Percentiles rank a stretch among this genome's conserved stretches.
Evolutionary conservation across 225 moss, liverwort and hornwort genomes (phyloP).

Genomic region (Lunularia cruciata): DNA sequence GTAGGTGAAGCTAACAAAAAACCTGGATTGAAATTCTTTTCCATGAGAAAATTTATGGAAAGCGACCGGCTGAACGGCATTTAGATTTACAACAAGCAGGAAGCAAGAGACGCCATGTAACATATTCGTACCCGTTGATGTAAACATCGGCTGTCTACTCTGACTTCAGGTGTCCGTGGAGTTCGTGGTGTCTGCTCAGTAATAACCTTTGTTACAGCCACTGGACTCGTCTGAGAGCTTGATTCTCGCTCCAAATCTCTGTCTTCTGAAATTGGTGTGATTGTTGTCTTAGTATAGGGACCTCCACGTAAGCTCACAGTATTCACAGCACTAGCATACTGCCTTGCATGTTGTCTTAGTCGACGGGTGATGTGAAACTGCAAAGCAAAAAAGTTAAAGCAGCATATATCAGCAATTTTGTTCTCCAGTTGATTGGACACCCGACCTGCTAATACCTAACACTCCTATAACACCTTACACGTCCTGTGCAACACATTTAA

Average conservation of each 20-base stretch:
- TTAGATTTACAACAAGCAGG: no score
- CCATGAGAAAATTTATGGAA: no score
- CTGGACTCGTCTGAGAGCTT: slow-evolving; percentile 14
- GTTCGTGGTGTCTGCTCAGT: slow-evolving; percentile 9
- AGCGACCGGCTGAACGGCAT: no score
- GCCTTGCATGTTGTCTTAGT: slow-evolving; percentile 71
- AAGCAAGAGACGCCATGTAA: no score
- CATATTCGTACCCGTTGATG: slow-evolving; percentile 39
- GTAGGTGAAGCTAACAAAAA: no score
- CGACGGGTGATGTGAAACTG: slow-evolving; percentile 89
- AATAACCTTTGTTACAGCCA: neutral
- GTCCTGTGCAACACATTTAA: neutral
- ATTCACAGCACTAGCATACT: slow-evolving; percentile 36
- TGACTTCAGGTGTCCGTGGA: neutral
- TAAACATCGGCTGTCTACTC: slow-evolving; percentile 1
- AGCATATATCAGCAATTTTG: neutral
- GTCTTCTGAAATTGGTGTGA: slow-evolving; percentile 12
- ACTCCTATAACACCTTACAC: no score
- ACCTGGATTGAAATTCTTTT: no score
- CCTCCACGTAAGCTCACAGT: neutral
- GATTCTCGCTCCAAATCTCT: slow-evolving; percentile 11
- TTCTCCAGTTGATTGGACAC: neutral
- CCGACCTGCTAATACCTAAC: no score
- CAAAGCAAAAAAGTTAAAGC: slow-evolving; percentile 11
- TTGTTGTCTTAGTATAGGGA: neutral